These are phyloP conservation scores for Cryphonectria parasitica DNA, from an alignment of 2,329 filamentous ascomycete genomes.

Conservation along the genomic window DNA sequence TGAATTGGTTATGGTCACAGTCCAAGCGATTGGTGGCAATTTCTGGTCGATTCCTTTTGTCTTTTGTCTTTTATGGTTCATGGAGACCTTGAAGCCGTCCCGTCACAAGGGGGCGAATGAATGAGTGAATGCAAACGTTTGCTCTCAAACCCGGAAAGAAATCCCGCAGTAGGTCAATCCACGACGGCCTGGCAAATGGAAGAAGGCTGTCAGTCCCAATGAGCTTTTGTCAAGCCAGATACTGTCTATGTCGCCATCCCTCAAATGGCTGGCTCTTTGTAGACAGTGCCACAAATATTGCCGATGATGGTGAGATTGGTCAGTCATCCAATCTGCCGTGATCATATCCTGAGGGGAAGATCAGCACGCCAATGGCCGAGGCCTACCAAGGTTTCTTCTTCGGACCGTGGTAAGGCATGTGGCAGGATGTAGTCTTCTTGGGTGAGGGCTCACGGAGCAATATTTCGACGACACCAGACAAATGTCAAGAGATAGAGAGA, in stretches of 20 bases:
- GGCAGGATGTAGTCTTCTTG: conserved; percentile 5
- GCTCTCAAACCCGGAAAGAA: neutral
- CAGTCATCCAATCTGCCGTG: conserved; percentile 4
- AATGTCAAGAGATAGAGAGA: neutral
- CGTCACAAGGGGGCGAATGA: neutral
- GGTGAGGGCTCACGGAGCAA: neutral
- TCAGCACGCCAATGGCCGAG: neutral
- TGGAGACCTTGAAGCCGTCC: neutral
- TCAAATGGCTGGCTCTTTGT: neutral
- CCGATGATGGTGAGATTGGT: neutral
- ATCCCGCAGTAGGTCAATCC: neutral
- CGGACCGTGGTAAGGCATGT: conserved; percentile 2
- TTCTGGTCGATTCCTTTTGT: neutral
- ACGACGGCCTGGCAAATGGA: neutral
- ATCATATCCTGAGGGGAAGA: neutral
- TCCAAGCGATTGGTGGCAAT: conserved; percentile 4
- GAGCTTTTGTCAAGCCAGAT: neutral
- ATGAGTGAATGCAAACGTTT: neutral
- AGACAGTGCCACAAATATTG: neutral
- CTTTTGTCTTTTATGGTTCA: neutral
- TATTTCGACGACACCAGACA: neutral
- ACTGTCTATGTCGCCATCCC: neutral
- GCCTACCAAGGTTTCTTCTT: neutral
- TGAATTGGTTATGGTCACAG: neutral
- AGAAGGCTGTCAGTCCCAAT: neutral